Evolutionary conservation across 1,284 basidiomycete species (phyloP), one percentile per base, ranked within the genome.

Genomic region (Sutorius eximius): DNA sequence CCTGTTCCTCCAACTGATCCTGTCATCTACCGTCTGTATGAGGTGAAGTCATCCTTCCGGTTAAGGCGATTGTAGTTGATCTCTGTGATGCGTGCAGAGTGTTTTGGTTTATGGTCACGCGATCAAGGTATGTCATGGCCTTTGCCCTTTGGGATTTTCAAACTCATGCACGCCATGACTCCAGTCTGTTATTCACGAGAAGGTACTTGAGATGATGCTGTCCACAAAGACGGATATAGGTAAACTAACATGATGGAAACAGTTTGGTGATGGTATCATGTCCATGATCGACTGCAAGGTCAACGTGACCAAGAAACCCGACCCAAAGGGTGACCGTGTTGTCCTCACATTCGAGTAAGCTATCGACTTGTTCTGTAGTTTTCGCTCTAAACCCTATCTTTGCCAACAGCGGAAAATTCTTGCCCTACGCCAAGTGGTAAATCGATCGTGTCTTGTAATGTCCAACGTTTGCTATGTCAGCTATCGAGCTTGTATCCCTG

Each of bases 231-330:
- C 9, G 22, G 0, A 5, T 7, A 13, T 11, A 38, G 12, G 37
- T 40, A 34, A 37, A 43, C 50, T 59, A n/a, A 46, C 37, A 29
- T 36, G 2, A 7, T 27, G 29, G 43, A 12, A 15, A 9, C 49
- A 91, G 88, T 94, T 93, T 60, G 92, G 92, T 5, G 93, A 94
- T 67, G 91, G 92, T 5, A 94, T 94, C 63, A 93, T 93, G 90
- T 90, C 87, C 18, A 91, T 94, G 80, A 94, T 95, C 57, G 89
- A 91, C 69, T 94, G 91, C 72, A 83, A 82, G 58, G 81, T 93
- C 41, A 79, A 77, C 30, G 77, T 95, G 40, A 80, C 85, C 55
- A 86, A 81, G 74, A 92, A 93, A 72, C 74, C 78, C 13, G 85
- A 93, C 64, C 89, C 89, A 7, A 90, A 89, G 65, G 91, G 91